Evolutionary conservation across 805 yeast genomes (phyloP), one percentile per base, ranked within the genome.

Genomic region (Saccharomyces paradoxus): DNA sequence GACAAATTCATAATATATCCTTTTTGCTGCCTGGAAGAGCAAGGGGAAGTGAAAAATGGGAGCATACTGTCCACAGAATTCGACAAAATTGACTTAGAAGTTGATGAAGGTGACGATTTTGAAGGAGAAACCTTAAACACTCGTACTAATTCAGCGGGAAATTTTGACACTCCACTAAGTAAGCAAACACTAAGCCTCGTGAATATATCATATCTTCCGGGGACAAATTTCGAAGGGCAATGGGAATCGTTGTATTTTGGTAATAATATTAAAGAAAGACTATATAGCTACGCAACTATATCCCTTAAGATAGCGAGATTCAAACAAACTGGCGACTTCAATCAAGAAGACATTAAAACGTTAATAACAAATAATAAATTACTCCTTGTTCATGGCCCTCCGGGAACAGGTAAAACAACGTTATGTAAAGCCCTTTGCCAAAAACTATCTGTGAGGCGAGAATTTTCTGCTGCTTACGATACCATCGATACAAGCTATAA

Each of bases 391-490:
- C 74, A 75, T 60, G 80, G 80, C 0, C 75, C 78, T 2, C 78
- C 80, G 3, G 80, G 80, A 0, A 73, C 78, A 2, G 80, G 80
- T 4, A 77, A 77, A 60, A 74, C 79, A 0, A 72, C 77, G 1
- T 51, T 76, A 3, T 73, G 77, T 48, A 73, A 64, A 48, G 71
- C 78, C 0, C 48, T 75, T 7, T 69, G 76, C 30, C 78, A 75
- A 37, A 76, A 74, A 59, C 52, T 75, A 26, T 63, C 77, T 24
- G 70, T 73, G 10, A 56, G 72, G 24, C 58, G 55, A 28, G 58
- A 51, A n/a, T 31, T 52, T 44, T 41, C 51, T 30, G 31, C 12
- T 2, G 54, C 53, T 12, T 24, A 27, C 3, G 41, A 44, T 9
- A 53, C 46, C 9, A 26, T 53, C 4, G 52, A 49, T 32, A 17